Evolutionary conservation across 2,329 filamentous ascomycete genomes (phyloP).

Genomic region (Verticillium nonalfalfae): DNA sequence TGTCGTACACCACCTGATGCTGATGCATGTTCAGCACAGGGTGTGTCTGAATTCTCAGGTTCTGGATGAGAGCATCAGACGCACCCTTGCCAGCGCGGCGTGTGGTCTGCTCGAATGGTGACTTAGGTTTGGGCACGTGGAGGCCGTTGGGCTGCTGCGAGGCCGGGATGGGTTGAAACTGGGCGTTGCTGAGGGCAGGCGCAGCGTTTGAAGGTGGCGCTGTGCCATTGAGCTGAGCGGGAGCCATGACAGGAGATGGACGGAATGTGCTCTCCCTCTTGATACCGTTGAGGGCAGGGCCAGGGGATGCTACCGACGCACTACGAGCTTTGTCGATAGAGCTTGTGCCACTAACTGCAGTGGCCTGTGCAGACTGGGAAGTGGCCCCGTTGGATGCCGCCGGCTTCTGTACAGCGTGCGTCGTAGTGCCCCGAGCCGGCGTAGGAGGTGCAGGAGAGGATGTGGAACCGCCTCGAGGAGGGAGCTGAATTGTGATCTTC

Average conservation of each 20-base stretch:
- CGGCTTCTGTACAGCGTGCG: constrained; percentile 21
- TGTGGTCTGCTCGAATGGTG: constrained; percentile 22
- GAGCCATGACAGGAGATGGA: constrained; percentile 18
- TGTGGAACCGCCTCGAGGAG: constrained; percentile 47
- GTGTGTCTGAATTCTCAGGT: constrained; percentile 61
- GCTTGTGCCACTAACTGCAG: neutral
- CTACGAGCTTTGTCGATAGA: constrained; percentile 21
- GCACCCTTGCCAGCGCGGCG: constrained; percentile 38
- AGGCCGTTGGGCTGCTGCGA: constrained; percentile 21
- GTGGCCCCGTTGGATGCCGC: constrained; percentile 21
- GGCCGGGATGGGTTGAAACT: constrained; percentile 12
- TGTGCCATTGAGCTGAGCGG: constrained; percentile 14
- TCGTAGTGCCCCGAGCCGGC: constrained; percentile 26
- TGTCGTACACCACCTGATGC: constrained; percentile 41
- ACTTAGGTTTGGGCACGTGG: constrained; percentile 21
- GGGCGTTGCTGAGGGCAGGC: constrained; percentile 17
- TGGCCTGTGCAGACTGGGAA: constrained; percentile 6
- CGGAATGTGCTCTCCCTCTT: constrained; percentile 29
- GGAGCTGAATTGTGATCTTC: constrained; percentile 68
- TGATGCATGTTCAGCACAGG: constrained; percentile 54
- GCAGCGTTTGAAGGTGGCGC: constrained; percentile 12
- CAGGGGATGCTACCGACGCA: constrained; percentile 35
- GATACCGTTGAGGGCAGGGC: constrained; percentile 24
- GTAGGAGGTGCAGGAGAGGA: constrained; percentile 42
- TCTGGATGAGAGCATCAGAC: constrained; percentile 60